phyloP scores from a whole-genome alignment of 306 rosid species.

The Bauhinia variegata region DNA sequence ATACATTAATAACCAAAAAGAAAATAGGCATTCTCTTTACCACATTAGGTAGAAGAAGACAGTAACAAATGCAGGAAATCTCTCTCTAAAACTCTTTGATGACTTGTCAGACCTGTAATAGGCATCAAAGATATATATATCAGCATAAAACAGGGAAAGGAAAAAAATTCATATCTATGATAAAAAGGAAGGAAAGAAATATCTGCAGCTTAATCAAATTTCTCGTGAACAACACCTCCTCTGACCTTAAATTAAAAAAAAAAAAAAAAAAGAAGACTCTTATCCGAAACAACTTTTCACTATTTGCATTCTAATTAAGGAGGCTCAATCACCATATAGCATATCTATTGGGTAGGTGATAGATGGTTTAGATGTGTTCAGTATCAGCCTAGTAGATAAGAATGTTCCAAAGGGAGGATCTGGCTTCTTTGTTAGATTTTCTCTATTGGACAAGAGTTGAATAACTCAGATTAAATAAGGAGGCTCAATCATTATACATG shows the following conservation, averaged over 20 bases:
- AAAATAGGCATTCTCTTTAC: conserved; percentile 40
- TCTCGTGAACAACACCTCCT: not conserved
- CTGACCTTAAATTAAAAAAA: not conserved
- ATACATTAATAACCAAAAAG: not conserved
- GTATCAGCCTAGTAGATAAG: too few relatives aligned
- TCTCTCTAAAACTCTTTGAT: conserved; percentile 55
- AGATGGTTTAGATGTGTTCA: too few relatives aligned
- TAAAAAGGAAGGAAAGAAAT: too few relatives aligned
- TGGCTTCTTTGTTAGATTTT: too few relatives aligned
- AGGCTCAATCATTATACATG: too few relatives aligned
- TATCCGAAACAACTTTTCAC: not conserved
- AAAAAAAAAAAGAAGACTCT: not conserved
- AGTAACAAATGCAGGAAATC: conserved; percentile 61
- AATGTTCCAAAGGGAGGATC: too few relatives aligned
- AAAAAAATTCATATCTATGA: not conserved
- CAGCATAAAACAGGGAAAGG: conserved; percentile 1
- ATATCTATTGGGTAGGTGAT: too few relatives aligned
- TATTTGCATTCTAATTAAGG: too few relatives aligned
- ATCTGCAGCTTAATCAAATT: not conserved
- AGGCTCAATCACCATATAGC: too few relatives aligned
- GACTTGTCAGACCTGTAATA: conserved; percentile 46
- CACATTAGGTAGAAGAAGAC: conserved; percentile 83
- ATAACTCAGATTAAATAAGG: too few relatives aligned
- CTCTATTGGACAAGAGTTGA: too few relatives aligned
- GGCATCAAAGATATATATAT: not conserved